Conservation (phyloP, 2,329 filamentous ascomycete genomes). For the Coniochaeta sp. region DNA sequence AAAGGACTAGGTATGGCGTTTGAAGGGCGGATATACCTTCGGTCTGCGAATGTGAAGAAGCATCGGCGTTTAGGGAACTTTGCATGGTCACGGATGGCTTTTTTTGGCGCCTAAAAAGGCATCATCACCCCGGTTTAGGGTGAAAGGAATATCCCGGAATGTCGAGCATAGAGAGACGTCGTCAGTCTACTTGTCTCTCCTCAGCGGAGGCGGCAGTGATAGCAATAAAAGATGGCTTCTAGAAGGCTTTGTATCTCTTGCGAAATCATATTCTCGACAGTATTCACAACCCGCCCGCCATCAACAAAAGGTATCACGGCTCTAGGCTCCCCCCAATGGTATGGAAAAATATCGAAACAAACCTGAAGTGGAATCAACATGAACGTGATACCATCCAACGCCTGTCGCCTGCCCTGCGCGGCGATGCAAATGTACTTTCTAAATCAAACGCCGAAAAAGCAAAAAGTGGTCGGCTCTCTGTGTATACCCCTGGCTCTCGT, state of each 20-base stretch:
- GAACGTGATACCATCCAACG: not conserved
- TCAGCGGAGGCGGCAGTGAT: not conserved
- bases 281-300: not conserved
- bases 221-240: not conserved
- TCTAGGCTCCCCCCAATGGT: not conserved
- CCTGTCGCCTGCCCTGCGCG: not conserved
- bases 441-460: not conserved
- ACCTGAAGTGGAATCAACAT: not conserved
- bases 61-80: not conserved
- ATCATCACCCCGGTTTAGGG: not conserved
- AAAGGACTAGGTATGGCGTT: constrained; percentile 1
- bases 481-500: constrained; percentile 15
- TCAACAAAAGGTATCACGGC: not conserved
- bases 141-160: not conserved
- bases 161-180: not conserved
- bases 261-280: not conserved
- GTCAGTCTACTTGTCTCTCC: not conserved
- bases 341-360: not conserved
- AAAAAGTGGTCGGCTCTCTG: not conserved
- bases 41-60: not conserved
- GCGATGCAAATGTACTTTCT: not conserved
- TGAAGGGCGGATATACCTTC: constrained; percentile 1
- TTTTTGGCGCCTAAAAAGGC: not conserved
- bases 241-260: not conserved
- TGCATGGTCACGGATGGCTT: not conserved